Base-by-base conservation (phyloP, 768 basidiomycete species). In the Naematelia aurantialba region DNA sequence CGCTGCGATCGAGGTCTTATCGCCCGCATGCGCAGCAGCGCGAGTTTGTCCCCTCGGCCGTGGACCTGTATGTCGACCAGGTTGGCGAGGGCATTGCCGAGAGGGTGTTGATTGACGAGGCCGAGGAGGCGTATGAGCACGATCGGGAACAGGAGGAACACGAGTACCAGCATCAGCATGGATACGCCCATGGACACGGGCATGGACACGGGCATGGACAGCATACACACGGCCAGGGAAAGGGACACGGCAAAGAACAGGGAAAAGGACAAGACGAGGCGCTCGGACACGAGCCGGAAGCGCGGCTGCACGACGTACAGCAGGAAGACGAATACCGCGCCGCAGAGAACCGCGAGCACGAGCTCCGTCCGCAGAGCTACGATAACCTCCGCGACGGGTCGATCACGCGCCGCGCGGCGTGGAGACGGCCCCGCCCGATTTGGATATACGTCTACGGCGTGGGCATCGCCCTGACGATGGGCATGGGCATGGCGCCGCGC, bases 371-470 rank as follows among this genome's bases (percentile, higher is more conserved):
- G 8, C 34, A 39, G 17, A 39, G 34, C 29, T 68, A 63, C 63
- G 67, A 61, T 26, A 60, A 57, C 29, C 24, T 61, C 17, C 24
- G 59, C 13, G 59, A 68, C 8, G 69, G 62, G 8, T 60, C 59
- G 39, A 67, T 71, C 49, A 50, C 65, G 5, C 55, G 67, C 25
- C 49, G 65, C 55, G 63, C 73, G 4, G 30, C 34, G 51, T 76
- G 75, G 75, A 55, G 73, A 42, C 58, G 60, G 59, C 57, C 69
- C 2, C 34, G 45, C 21, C 66, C 69, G 0, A 30, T 34, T 45
- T 75, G 75, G 75, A 46, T 77, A 4, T 66, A 72, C 31, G 68
- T 69, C 1, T 69, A 75, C 50, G 58, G 75, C 22, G 50, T 69
- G 11, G 68, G 66, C 8, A 60, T 64, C n/a, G 63, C 76, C 2